Evolutionary conservation across 805 yeast species (phyloP).

Genomic region (fission yeast (Schizosaccharomyces pombe)): DNA sequence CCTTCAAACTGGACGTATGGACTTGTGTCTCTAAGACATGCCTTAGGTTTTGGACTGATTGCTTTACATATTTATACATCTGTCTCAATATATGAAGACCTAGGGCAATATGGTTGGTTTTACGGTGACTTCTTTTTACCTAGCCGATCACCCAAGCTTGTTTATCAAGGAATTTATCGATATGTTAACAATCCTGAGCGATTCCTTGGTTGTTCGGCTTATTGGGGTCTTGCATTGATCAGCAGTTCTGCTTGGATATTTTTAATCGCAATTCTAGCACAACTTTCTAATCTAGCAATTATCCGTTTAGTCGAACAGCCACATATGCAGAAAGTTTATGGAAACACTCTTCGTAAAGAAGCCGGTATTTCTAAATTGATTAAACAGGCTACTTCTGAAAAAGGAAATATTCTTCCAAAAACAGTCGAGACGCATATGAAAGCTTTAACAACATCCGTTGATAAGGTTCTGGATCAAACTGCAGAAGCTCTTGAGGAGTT

Average conservation of each 20-base stretch:
- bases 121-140: slow-evolving; percentile 66
- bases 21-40: slow-evolving; percentile 23
- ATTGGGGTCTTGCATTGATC: slow-evolving; percentile 47
- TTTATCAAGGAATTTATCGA: slow-evolving; percentile 61
- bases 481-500: slow-evolving; percentile 26
- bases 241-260: slow-evolving; percentile 26
- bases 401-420: slow-evolving; percentile 12
- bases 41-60: slow-evolving; percentile 33
- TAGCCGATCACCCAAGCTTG: slow-evolving; percentile 24
- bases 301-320: slow-evolving; percentile 53
- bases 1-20: slow-evolving; percentile 2
- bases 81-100: slow-evolving; percentile 38
- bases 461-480: slow-evolving; percentile 19
- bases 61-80: slow-evolving; percentile 47
- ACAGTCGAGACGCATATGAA: slow-evolving; percentile 11
- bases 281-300: slow-evolving; percentile 38
- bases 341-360: slow-evolving; percentile 33
- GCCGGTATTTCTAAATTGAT: slow-evolving; percentile 22
- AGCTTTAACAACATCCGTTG: slow-evolving; percentile 16
- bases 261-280: slow-evolving; percentile 39
- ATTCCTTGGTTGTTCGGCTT: slow-evolving; percentile 50
- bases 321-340: slow-evolving; percentile 56
- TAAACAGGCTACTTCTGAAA: slow-evolving; percentile 12
- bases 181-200: slow-evolving; percentile 69
- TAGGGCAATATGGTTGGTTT: slow-evolving; percentile 77